phyloP scores from a whole-genome alignment of 805 yeast genomes.

The Teunomyces gatunensis region DNA sequence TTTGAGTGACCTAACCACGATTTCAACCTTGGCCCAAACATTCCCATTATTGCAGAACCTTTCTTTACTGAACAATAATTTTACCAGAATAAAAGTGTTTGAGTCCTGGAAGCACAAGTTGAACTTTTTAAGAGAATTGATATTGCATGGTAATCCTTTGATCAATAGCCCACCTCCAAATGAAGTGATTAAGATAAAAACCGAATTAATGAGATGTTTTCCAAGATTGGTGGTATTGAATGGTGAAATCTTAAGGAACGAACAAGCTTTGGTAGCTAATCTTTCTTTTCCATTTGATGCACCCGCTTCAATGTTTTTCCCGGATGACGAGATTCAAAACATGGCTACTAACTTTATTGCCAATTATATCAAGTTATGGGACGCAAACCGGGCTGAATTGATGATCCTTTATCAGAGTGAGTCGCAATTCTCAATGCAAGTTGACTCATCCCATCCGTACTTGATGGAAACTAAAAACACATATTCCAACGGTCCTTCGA shows the following conservation, averaged over 20 bases:
- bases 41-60: slow-evolving; percentile 78
- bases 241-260: slow-evolving; percentile 76
- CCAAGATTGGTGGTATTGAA: slow-evolving; percentile 81
- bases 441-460: slow-evolving; percentile 70
- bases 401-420: slow-evolving; percentile 72
- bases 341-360: slow-evolving; percentile 75
- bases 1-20: slow-evolving; percentile 55
- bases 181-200: slow-evolving; percentile 43
- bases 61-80: slow-evolving; percentile 74
- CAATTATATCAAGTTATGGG: slow-evolving; percentile 80
- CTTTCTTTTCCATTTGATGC: slow-evolving; percentile 54
- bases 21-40: slow-evolving; percentile 65
- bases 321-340: slow-evolving; percentile 64
- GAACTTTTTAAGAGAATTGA: slow-evolving; percentile 66
- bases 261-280: slow-evolving; percentile 50
- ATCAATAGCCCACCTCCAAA: slow-evolving; percentile 22
- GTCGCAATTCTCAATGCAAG: slow-evolving; percentile 80
- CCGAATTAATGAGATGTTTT: slow-evolving; percentile 66
- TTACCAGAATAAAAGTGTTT: slow-evolving; percentile 55
- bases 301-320: slow-evolving; percentile 74
- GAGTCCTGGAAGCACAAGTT: slow-evolving; percentile 80
- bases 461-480: slow-evolving; percentile 12
- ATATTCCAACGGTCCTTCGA: slow-evolving; percentile 3
- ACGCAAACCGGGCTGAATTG: slow-evolving; percentile 67
- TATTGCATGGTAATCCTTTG: slow-evolving; percentile 81